Evolutionary conservation across 1,284 basidiomycete species (phyloP).

Genomic region (Malassezia restricta): DNA sequence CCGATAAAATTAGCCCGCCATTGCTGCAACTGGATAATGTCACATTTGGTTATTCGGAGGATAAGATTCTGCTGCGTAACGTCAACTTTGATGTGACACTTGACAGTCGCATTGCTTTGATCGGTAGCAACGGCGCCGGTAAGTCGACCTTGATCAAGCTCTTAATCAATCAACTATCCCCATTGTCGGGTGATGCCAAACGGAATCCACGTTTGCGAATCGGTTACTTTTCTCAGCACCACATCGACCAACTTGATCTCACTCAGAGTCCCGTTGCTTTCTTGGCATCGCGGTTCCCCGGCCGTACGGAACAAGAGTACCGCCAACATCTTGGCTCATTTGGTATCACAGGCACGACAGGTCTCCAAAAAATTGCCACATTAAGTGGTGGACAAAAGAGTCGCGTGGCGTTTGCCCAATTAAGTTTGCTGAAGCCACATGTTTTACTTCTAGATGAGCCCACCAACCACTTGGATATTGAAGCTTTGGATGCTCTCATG

Average conservation of each 20-base stretch:
- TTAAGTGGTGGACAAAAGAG: conserved; percentile 82
- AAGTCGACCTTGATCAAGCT: conserved; percentile 89
- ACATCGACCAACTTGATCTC: conserved; percentile 81
- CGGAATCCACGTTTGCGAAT: conserved; percentile 74
- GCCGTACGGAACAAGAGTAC: conserved; percentile 92
- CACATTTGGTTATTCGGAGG: conserved; percentile 75
- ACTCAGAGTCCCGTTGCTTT: conserved; percentile 81
- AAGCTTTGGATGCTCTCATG: conserved; percentile 88
- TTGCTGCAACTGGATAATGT: conserved; percentile 86
- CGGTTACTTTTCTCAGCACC: conserved; percentile 60
- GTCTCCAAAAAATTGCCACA: conserved; percentile 60
- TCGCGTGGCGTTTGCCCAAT: conserved; percentile 84
- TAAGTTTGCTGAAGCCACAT: conserved; percentile 82
- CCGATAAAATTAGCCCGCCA: conserved; percentile 80
- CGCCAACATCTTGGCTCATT: conserved; percentile 89
- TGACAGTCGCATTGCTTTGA: conserved; percentile 35
- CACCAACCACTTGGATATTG: conserved; percentile 86
- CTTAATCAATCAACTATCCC: conserved; percentile 75
- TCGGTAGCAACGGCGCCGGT: conserved; percentile 42
- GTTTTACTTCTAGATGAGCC: conserved; percentile 95
- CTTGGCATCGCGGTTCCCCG: conserved; percentile 79
- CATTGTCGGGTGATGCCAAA: conserved; percentile 67
- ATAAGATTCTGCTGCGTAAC: conserved; percentile 65
- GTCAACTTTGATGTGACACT: conserved; percentile 66
- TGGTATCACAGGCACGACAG: conserved; percentile 93